Percentiles rank a stretch among this genome's conserved stretches.
These are phyloP conservation scores for Saccharomyces hybrid DNA, from an alignment of 1,139 yeast species.

Conservation along the genomic window DNA sequence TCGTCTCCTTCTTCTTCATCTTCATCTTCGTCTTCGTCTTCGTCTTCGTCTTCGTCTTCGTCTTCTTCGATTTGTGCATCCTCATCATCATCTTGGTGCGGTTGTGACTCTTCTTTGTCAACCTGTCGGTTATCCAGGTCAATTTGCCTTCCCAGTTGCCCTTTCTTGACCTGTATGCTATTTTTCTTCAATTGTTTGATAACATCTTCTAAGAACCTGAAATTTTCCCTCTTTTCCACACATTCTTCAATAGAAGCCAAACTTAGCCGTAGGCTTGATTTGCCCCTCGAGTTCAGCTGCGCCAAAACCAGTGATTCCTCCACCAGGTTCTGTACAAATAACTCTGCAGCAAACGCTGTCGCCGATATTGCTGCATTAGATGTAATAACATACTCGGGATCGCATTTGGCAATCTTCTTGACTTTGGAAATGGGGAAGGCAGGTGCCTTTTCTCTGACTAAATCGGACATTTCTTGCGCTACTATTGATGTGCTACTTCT, in stretches of 20 bases:
- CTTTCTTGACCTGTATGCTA: constrained; percentile 5
- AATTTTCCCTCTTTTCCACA: constrained; percentile 57
- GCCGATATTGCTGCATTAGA: constrained; percentile 77
- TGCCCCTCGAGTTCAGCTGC: constrained; percentile 14
- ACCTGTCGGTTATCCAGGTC: constrained; percentile 17
- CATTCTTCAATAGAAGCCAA: constrained; percentile 74
- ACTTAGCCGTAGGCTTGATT: constrained; percentile 18
- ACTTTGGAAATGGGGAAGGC: constrained; percentile 70
- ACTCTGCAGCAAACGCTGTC: constrained; percentile 79
- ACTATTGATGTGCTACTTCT: not conserved
- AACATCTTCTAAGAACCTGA: constrained; percentile 53
- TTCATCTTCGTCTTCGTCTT: constrained; percentile 1
- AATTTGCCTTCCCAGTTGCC: constrained; percentile 12
- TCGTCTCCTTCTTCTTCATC: constrained; percentile 16
- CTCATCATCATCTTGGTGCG: constrained; percentile 2
- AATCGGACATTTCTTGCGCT: constrained; percentile 6
- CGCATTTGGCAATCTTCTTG: constrained; percentile 76
- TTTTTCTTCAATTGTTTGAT: not conserved
- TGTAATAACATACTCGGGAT: constrained; percentile 71
- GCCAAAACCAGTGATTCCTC: constrained; percentile 61
- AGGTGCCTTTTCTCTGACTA: constrained; percentile 11
- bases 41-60: constrained; percentile 13
- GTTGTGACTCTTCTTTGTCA: constrained; percentile 8
- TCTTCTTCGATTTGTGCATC: no score
- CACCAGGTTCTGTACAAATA: constrained; percentile 73